phyloP scores from a whole-genome alignment of 352 stramenopile species.

The Globisporangium nagaii region DNA sequence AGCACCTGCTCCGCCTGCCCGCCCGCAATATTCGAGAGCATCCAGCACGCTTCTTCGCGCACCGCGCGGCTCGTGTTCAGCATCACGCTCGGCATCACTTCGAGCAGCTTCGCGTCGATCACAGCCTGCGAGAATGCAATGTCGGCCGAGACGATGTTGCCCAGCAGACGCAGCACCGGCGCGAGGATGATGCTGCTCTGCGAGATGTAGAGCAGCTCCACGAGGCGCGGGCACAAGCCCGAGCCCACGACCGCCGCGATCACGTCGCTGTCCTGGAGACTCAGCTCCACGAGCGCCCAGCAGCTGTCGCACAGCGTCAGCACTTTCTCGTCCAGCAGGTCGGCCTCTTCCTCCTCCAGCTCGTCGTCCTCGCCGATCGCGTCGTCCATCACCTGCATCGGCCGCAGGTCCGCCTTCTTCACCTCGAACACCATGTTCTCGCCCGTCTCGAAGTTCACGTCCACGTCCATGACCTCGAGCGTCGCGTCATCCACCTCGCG shows the following conservation, averaged over 20 bases:
- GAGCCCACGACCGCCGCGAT: constrained; percentile 52
- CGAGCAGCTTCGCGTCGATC: constrained; percentile 70
- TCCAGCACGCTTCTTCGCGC: constrained; percentile 83
- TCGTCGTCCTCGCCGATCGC: constrained; percentile 75
- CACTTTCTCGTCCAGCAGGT: constrained; percentile 76
- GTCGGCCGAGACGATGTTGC: constrained; percentile 81
- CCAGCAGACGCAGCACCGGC: constrained; percentile 66
- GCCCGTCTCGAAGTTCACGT: constrained; percentile 85
- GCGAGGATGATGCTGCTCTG: constrained; percentile 80
- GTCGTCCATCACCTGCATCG: constrained; percentile 80
- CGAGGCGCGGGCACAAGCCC: constrained; percentile 63
- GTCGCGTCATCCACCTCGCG: constrained; percentile 65
- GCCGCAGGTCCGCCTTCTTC: constrained; percentile 46
- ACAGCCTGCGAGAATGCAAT: constrained; percentile 69
- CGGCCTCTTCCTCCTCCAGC: constrained; percentile 57
- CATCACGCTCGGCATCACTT: constrained; percentile 82
- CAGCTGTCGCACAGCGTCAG: constrained; percentile 84
- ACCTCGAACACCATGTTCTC: constrained; percentile 80
- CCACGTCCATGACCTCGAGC: constrained; percentile 83
- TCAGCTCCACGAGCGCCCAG: constrained; percentile 83
- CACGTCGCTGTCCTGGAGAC: constrained; percentile 60
- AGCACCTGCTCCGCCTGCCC: constrained; percentile 69
- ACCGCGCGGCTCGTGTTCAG: constrained; percentile 73
- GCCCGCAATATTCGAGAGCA: constrained; percentile 83
- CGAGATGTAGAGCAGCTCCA: constrained; percentile 81